phyloP scores from a whole-genome alignment of 306 rosid genomes.

The Cicer bijugum region DNA sequence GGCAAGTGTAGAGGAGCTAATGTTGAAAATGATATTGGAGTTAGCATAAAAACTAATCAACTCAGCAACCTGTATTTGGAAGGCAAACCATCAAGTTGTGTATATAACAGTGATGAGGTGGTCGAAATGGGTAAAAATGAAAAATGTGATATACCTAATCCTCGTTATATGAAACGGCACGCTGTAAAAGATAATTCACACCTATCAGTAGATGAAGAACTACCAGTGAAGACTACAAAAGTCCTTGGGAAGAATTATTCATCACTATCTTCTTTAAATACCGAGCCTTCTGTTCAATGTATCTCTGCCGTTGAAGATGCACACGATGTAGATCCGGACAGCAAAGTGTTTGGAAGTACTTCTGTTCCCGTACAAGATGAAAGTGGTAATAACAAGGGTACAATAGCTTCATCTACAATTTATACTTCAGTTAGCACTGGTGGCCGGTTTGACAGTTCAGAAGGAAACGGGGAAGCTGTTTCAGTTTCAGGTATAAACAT shows the following conservation, averaged over 20 bases:
- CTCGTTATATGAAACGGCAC: too few species aligned
- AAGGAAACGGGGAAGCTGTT: constrained; percentile 23
- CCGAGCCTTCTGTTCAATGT: constrained; percentile 1
- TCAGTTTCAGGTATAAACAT: constrained; percentile 70
- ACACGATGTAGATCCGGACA: constrained; percentile 40
- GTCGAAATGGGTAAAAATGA: background rate
- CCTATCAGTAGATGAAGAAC: constrained; percentile 37
- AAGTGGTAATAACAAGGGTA: constrained; percentile 5
- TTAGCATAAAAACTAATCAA: constrained; percentile 27
- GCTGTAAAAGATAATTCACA: background rate
- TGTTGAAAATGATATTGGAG: background rate
- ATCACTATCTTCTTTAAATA: too few species aligned
- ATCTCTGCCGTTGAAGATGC: constrained; percentile 43
- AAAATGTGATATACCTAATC: constrained; percentile 21
- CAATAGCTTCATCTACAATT: constrained; percentile 45
- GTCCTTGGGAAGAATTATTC: too few species aligned
- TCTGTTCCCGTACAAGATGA: constrained; percentile 48
- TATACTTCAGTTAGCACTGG: constrained; percentile 54
- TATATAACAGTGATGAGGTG: constrained; percentile 36
- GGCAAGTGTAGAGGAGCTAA: constrained; percentile 36
- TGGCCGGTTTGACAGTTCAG: constrained; percentile 55
- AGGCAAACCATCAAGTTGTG: constrained; percentile 35
- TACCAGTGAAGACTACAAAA: constrained; percentile 31
- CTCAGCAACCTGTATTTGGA: constrained; percentile 32
- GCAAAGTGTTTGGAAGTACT: constrained; percentile 44